These are phyloP conservation scores for Blastobotrys indianensis DNA, from an alignment of 1,139 yeast species.

Conservation along the genomic window DNA sequence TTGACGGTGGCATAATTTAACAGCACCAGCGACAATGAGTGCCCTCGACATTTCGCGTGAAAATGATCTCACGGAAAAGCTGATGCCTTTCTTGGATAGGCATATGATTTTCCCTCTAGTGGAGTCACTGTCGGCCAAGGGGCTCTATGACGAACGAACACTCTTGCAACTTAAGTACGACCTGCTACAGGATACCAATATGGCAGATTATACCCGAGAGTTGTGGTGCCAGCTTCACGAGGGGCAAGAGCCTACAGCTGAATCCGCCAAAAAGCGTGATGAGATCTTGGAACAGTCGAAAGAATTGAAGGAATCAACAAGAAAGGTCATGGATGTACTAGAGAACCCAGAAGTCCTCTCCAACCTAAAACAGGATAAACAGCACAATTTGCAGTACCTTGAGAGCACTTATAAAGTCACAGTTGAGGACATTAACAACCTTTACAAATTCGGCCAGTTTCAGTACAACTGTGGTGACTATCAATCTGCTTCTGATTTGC, in stretches of 20 bases:
- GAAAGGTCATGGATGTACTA: conserved; percentile 42
- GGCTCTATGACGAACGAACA: conserved; percentile 41
- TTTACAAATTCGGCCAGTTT: conserved; percentile 52
- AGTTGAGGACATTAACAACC: conserved; percentile 44
- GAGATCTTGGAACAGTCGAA: conserved; percentile 38
- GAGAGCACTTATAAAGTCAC: conserved; percentile 42
- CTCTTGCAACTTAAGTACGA: conserved; percentile 45
- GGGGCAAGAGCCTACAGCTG: conserved; percentile 38
- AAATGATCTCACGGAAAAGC: conserved; percentile 48
- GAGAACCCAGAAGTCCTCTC: conserved; percentile 43
- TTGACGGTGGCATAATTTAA: too few relatives aligned
- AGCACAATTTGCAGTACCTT: conserved; percentile 43
- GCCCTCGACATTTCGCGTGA: conserved; percentile 21
- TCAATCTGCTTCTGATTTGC: conserved; percentile 49
- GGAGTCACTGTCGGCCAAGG: conserved; percentile 42
- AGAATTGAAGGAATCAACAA: conserved; percentile 41
- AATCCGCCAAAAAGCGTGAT: conserved; percentile 37
- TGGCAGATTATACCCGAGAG: conserved; percentile 45
- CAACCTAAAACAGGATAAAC: conserved; percentile 49
- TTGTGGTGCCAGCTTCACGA: conserved; percentile 40
- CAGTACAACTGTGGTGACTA: conserved; percentile 58
- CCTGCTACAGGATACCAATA: conserved; percentile 49
- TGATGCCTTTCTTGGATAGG: conserved; percentile 53
- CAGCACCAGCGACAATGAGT: conserved; percentile 1
- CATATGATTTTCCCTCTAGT: conserved; percentile 50